Evolutionary conservation across 2,329 filamentous ascomycete species (phyloP), one percentile per base, ranked within the genome.

Genomic region (Exophiala spinifera): DNA sequence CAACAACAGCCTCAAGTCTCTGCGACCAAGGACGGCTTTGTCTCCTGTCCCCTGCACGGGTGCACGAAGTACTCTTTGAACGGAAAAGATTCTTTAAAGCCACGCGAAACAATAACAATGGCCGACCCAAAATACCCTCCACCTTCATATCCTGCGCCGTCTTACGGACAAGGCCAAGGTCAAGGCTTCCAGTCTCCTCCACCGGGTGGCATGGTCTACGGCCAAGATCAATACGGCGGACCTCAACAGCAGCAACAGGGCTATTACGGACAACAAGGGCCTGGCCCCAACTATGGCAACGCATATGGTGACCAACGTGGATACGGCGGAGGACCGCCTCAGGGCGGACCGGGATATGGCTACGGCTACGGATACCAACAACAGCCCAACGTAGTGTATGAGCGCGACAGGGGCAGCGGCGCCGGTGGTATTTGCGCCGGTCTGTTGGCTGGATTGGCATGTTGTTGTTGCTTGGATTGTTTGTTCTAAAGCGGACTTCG

Each of bases 391-490:
- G 72, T 70, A 3, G 71, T 75, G 48, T 69, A 70, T 13, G 65
- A 69, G 36, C 36, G 36, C 47, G 66, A 71, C 34, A 66, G 67
- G 4, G 61, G 65, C 11, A 64, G 64, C 5, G 61, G 61, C 11
- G 63, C 61, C 4, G 62, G 50, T 7, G 75, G 75, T 2, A 69
- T 75, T 28, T 78, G 76, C 51, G 74, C 75, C 1, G 76, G 75
- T 64, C 66, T 78, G 14, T 63, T 76, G 61, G 75, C 72, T 44
- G 75, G 72, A 15, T 49, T 77, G 52, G 75, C 76, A 7, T 76
- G 75, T 60, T 78, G 76, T 61, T 78, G 76, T 63, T 78, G 76
- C 65, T 69, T 78, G 67, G 75, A 77, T 66, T 70, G 74, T 46
- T 61, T 75, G 49, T 75, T 74, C 53, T 74, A 70, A 17, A 19